These are phyloP conservation scores for Fusarium marasasianum DNA, from an alignment of 2,329 filamentous ascomycete species.

Conservation along the genomic window DNA sequence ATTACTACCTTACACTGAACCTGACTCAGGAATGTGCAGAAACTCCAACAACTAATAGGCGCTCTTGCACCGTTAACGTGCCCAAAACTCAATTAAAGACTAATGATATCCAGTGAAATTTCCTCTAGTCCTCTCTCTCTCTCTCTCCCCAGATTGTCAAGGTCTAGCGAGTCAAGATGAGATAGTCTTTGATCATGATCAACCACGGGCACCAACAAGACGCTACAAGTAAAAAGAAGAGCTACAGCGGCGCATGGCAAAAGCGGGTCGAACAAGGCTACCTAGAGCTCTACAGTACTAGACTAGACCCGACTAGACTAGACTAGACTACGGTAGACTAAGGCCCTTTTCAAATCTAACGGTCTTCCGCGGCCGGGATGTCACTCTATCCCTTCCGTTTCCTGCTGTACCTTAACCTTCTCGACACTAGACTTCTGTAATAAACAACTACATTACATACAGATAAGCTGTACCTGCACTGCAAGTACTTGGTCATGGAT, in stretches of 20 bases:
- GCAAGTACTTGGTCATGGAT: background rate
- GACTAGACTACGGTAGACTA: background rate
- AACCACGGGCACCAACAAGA: conserved; percentile 4
- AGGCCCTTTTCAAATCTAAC: background rate
- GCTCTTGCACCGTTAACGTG: background rate
- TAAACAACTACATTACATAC: background rate
- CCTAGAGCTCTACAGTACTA: background rate
- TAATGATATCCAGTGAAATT: background rate
- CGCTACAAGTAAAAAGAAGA: background rate
- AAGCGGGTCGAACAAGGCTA: conserved; percentile 8
- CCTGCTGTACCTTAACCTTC: background rate
- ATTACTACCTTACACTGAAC: background rate
- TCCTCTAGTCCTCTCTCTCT: background rate
- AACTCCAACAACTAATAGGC: background rate
- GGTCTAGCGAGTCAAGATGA: conserved; percentile 1
- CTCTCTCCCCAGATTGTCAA: conserved; percentile 5
- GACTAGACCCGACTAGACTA: background rate
- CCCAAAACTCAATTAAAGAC: conserved; percentile 9
- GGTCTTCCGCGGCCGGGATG: conserved; percentile 17
- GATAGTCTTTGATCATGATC: conserved; percentile 1
- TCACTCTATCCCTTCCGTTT: conserved; percentile 6
- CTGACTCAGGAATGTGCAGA: conserved; percentile 33
- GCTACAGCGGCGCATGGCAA: conserved; percentile 18
- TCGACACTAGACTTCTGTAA: background rate
- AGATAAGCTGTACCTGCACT: background rate